Percentiles rank a stretch among this genome's conserved stretches.
Conservation (phyloP, 768 basidiomycete genomes). For the Tephrocybe sp. region DNA sequence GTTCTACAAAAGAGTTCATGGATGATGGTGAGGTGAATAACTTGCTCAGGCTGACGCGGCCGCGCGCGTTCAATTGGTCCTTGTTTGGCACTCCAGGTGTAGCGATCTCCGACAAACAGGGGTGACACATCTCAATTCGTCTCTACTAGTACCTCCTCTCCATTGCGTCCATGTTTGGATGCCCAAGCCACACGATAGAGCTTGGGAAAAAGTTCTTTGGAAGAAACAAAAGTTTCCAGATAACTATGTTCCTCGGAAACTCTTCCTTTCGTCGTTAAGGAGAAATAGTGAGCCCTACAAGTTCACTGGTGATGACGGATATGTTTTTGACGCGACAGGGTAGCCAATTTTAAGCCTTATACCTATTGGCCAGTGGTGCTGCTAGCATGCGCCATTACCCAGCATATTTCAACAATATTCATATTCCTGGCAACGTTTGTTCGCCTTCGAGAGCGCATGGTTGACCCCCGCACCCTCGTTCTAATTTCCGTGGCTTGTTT, state of each 20-base stretch:
- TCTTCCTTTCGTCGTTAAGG: slow-evolving; percentile 76
- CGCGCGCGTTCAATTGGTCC: slow-evolving; percentile 33
- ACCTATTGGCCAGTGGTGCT: slow-evolving; percentile 72
- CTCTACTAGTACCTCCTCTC: not conserved
- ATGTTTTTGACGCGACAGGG: slow-evolving; percentile 12
- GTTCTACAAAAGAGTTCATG: slow-evolving; percentile 73
- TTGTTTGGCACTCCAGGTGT: slow-evolving; percentile 27
- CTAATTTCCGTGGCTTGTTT: slow-evolving; percentile 62
- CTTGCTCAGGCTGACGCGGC: slow-evolving; percentile 40
- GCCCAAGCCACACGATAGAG: slow-evolving; percentile 10
- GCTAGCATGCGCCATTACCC: slow-evolving; percentile 73
- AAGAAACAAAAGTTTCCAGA: slow-evolving; percentile 73
- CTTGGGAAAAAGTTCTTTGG: slow-evolving; percentile 81
- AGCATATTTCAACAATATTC: slow-evolving; percentile 79
- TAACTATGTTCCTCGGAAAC: slow-evolving; percentile 73
- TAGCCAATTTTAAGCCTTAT: slow-evolving; percentile 81
- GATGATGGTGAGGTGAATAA: slow-evolving; percentile 25
- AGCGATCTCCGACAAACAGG: slow-evolving; percentile 6
- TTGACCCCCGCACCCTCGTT: slow-evolving; percentile 71
- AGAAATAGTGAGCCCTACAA: slow-evolving; percentile 62
- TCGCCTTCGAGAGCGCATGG: slow-evolving; percentile 54
- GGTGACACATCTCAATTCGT: not conserved
- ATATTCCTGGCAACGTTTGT: slow-evolving; percentile 82
- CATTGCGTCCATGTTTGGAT: slow-evolving; percentile 15
- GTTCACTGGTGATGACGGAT: slow-evolving; percentile 11